Percentiles rank a stretch among this genome's conserved stretches.
Conservation (phyloP, 2,329 filamentous ascomycete species). For the Periglandula ipomoeae region DNA sequence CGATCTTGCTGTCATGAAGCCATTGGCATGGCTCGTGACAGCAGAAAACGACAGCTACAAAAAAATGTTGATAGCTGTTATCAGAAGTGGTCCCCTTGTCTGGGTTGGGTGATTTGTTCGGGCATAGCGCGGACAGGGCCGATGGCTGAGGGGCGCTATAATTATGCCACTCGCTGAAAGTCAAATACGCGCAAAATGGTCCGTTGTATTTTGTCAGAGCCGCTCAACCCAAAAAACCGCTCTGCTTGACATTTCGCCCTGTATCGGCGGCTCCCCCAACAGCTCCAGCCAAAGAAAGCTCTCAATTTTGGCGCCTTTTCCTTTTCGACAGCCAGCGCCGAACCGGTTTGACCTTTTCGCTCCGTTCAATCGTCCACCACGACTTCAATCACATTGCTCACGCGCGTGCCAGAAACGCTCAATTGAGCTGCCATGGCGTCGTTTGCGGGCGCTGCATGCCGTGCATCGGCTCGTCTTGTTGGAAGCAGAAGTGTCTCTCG, state of each 20-base stretch:
- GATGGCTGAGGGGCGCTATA: background rate
- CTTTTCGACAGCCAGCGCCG: slow-evolving; percentile 9
- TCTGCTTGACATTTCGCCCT: slow-evolving; percentile 17
- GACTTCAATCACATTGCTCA: no score
- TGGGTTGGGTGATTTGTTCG: slow-evolving; percentile 1
- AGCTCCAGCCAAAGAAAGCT: slow-evolving; percentile 19
- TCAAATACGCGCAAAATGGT: background rate
- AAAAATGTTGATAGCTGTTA: background rate
- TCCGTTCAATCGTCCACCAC: background rate
- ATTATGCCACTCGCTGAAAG: slow-evolving; percentile 1
- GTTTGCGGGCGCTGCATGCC: slow-evolving; percentile 53
- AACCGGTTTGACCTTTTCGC: background rate
- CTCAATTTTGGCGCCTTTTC: slow-evolving; percentile 8
- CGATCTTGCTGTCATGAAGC: background rate
- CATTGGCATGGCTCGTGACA: background rate
- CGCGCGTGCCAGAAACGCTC: background rate
- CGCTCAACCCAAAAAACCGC: slow-evolving; percentile 19
- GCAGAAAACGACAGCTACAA: background rate
- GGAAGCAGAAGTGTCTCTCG: slow-evolving; percentile 38
- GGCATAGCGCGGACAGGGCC: background rate
- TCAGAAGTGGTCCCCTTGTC: background rate
- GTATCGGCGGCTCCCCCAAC: slow-evolving; percentile 23
- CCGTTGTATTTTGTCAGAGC: background rate
- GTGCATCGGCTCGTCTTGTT: slow-evolving; percentile 52
- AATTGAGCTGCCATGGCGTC: slow-evolving; percentile 49